Conservation (phyloP, 73 alveolate genomes). For the Durusdinium trenchii region DNA sequence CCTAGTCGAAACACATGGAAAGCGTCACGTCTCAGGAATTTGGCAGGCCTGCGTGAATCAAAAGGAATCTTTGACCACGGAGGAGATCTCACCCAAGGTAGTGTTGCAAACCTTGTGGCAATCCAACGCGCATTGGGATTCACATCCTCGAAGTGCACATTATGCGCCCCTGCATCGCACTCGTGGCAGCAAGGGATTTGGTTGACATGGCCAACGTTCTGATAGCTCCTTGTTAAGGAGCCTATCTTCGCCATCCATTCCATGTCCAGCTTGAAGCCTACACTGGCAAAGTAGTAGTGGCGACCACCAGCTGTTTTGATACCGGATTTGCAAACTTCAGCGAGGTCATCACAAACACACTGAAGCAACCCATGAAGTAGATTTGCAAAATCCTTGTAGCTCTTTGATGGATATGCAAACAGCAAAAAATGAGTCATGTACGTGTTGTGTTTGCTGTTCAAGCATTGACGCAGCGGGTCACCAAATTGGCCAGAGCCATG, state of each 20-base stretch:
- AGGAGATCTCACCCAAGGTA: background rate
- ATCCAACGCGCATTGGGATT: background rate
- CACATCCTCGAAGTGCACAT: background rate
- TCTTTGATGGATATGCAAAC: background rate
- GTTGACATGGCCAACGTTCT: background rate
- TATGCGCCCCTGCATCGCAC: background rate
- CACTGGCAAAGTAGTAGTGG: background rate
- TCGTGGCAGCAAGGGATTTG: slow-evolving; percentile 7
- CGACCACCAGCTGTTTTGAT: background rate
- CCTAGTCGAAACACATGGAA: slow-evolving; percentile 40
- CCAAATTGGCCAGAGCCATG: background rate
- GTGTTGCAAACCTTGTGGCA: background rate
- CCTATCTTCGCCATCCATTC: background rate
- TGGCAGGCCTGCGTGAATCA: background rate
- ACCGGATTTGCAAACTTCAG: background rate
- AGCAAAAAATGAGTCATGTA: slow-evolving; percentile 18
- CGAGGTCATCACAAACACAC: background rate
- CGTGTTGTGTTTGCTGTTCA: background rate
- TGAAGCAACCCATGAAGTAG: background rate
- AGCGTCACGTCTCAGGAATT: slow-evolving; percentile 19
- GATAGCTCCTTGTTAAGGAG: background rate
- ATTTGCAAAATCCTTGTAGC: background rate
- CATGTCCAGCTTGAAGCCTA: slow-evolving; percentile 19
- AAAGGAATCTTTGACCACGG: background rate
- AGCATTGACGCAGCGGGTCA: background rate